Conservation (phyloP, 768 basidiomycete genomes). For the Phallus indusiatus region DNA sequence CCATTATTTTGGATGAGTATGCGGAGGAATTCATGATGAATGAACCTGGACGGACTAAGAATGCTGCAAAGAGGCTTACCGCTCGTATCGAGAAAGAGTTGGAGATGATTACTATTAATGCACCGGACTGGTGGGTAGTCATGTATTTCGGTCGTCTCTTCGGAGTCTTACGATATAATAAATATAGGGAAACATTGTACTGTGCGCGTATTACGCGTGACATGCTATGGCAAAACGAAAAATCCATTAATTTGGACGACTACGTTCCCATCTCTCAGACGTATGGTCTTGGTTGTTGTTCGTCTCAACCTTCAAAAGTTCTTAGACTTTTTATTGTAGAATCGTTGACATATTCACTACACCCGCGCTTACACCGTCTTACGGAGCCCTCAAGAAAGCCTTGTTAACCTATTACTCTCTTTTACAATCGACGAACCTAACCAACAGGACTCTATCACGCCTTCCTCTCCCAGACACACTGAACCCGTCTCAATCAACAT, state of each 20-base stretch:
- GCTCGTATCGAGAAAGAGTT: slow-evolving; percentile 62
- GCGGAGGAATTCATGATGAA: slow-evolving; percentile 67
- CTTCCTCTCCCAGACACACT: slow-evolving; percentile 78
- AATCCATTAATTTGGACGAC: slow-evolving; percentile 66
- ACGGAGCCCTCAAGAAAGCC: slow-evolving; percentile 51
- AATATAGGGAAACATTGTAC: slow-evolving; percentile 75
- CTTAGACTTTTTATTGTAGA: slow-evolving; percentile 29
- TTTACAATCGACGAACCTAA: slow-evolving; percentile 69
- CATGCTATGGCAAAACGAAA: slow-evolving; percentile 82
- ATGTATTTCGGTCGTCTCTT: background rate
- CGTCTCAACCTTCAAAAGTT: too few relatives aligned
- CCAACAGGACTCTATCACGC: slow-evolving; percentile 75
- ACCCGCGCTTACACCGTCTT: slow-evolving; percentile 48
- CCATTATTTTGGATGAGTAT: slow-evolving; percentile 69
- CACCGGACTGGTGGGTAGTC: slow-evolving; percentile 77
- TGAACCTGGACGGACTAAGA: slow-evolving; percentile 57
- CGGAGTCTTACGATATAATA: background rate
- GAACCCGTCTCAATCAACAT: slow-evolving; percentile 65
- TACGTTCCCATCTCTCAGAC: slow-evolving; percentile 84
- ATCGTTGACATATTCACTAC: slow-evolving; percentile 84
- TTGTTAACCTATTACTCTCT: slow-evolving; percentile 87
- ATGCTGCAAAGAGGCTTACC: slow-evolving; percentile 83
- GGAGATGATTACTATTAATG: slow-evolving; percentile 75
- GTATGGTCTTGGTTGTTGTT: slow-evolving; percentile 38
- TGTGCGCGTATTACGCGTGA: slow-evolving; percentile 89